Base-by-base conservation (phyloP, 2,329 filamentous ascomycete species). In the Trichoderma sp. region DNA sequence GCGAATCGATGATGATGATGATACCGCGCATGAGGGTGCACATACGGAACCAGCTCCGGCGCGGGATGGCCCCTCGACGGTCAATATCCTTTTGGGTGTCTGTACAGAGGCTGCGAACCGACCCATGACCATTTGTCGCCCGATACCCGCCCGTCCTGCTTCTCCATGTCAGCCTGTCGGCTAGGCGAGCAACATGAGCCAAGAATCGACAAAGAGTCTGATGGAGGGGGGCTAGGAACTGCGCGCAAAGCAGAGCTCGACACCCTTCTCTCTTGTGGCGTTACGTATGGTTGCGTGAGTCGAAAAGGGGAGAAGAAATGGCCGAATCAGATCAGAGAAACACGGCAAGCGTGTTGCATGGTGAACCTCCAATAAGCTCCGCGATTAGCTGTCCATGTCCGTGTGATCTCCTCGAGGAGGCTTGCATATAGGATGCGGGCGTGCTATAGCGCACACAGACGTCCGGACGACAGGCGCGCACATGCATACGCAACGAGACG, bases 361-460 rank as follows among this genome's bases (percentile, higher is more conserved):
- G 21, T 19, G 39, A 45, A 24, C 30, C 47, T 52, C 39, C 48
- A 52, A 44, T 44, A 61, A 61, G 59, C 50, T 62, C 19, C 45
- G 26, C 34, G 41, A 9, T 10, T 47, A 54, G 59, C 34, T 50
- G 61, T 43, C 44, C 52, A 48, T 63, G 61, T 41, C 52, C 44
- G 51, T 56, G 61, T 63, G 61, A 63, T 63, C 21, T 39, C 59
- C 50, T 12, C n/a, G n/a, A 45, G 30, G 50, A 56, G 52, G 44
- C 43, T 50, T 63, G 61, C 61, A 63, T 63, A 63, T 24, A 50
- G 52, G 19, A 57, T 21, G 61, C 61, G 52, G 44, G 52, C 30
- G 44, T 41, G 61, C 50, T 24, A 55, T 55, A 47, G 15, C 55
- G 30, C 17, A 47, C 39, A 54, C 41, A 54, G 43, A 39, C 58